These are phyloP conservation scores for Pleodorina starrii DNA, from an alignment of 139 green algal species.

Conservation along the genomic window DNA sequence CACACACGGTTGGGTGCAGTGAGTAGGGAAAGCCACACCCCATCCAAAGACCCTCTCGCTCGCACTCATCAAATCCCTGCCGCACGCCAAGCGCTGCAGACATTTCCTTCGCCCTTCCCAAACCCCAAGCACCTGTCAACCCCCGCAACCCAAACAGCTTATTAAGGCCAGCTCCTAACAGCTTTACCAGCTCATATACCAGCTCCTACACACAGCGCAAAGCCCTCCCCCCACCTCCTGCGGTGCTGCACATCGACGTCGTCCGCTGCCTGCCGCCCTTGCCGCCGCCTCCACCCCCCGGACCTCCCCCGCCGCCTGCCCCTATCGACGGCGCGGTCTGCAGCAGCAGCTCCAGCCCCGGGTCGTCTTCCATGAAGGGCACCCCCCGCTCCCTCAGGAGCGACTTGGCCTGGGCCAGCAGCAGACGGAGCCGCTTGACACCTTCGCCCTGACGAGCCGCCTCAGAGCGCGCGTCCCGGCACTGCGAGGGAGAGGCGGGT, in stretches of 20 bases:
- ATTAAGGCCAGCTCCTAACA: neutral
- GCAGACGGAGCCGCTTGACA: slow-evolving; percentile 46
- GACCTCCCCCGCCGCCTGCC: too few relatives aligned
- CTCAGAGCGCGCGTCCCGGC: slow-evolving; percentile 27
- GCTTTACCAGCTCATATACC: neutral
- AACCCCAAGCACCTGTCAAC: too few relatives aligned
- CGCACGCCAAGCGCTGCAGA: too few relatives aligned
- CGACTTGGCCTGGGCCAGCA: slow-evolving; percentile 30
- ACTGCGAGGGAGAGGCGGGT: neutral
- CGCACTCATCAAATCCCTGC: too few relatives aligned
- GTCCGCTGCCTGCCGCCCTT: slow-evolving; percentile 5
- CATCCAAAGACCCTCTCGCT: too few relatives aligned
- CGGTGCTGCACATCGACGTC: neutral
- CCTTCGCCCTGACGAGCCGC: neutral
- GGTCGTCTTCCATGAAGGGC: slow-evolving; percentile 51
- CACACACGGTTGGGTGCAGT: too few relatives aligned
- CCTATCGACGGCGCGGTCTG: too few relatives aligned
- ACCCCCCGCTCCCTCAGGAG: slow-evolving; percentile 38
- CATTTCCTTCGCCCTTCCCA: too few relatives aligned
- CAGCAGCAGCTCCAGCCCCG: slow-evolving; percentile 12
- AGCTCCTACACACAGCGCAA: neutral
- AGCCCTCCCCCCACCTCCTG: neutral
- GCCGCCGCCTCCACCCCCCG: neutral
- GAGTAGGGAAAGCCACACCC: too few relatives aligned
- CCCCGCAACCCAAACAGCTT: too few relatives aligned